Conservation (phyloP, 2,329 filamentous ascomycete genomes). For the Aspergillus terreus region DNA sequence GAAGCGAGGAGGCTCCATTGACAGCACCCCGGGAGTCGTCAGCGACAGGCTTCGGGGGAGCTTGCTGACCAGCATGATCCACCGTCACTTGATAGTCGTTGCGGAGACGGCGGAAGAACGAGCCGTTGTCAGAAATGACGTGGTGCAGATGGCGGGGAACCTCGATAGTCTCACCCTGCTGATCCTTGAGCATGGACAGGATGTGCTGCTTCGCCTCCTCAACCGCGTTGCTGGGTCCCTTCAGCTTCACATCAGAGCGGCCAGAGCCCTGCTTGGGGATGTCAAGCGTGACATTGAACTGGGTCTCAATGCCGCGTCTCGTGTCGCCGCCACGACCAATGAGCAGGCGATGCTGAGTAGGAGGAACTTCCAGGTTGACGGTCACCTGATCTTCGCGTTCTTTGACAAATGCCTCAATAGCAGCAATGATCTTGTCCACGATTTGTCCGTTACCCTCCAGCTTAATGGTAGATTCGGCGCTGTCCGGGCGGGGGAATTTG, state of each 20-base stretch:
- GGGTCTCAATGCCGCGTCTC: conserved; percentile 77
- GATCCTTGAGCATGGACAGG: conserved; percentile 69
- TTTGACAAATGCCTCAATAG: conserved; percentile 77
- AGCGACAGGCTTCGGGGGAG: conserved; percentile 65
- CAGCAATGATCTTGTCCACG: conserved; percentile 81
- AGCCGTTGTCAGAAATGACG: conserved; percentile 73
- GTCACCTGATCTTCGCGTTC: conserved; percentile 80
- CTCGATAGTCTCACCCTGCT: conserved; percentile 81
- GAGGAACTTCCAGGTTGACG: conserved; percentile 74
- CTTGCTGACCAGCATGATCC: conserved; percentile 77
- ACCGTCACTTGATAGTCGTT: conserved; percentile 86
- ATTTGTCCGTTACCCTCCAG: conserved; percentile 80
- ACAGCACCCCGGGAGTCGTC: conserved; percentile 48
- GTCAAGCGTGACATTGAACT: conserved; percentile 83
- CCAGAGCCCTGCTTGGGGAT: conserved; percentile 85
- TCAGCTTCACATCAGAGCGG: conserved; percentile 80
- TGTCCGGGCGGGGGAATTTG: conserved; percentile 87
- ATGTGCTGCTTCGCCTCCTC: conserved; percentile 87
- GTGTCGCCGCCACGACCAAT: conserved; percentile 90
- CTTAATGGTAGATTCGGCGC: conserved; percentile 77
- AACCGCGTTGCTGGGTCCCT: conserved; percentile 73
- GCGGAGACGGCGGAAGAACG: conserved; percentile 86
- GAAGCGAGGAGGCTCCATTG: conserved; percentile 61
- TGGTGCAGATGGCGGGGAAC: conserved; percentile 83
- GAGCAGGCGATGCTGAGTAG: conserved; percentile 82